These are phyloP conservation scores for Volutella citrinella DNA, from an alignment of 2,329 filamentous ascomycete species.

Conservation along the genomic window DNA sequence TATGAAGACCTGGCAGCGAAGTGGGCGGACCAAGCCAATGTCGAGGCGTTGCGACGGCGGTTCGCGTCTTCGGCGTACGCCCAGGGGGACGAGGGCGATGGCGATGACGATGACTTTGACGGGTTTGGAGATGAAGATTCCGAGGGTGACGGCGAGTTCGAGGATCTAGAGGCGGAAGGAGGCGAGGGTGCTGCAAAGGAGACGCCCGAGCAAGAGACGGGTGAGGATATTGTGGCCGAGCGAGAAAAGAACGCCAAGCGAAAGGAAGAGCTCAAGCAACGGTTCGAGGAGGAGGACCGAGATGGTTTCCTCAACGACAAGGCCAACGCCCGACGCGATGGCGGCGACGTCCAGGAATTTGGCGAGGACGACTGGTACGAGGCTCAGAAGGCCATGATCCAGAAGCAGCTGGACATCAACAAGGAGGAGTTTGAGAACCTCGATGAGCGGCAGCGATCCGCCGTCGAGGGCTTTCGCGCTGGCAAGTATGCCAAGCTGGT, in stretches of 20 bases:
- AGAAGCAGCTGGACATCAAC: constrained; percentile 97
- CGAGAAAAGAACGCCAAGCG: constrained; percentile 84
- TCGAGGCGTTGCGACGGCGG: constrained; percentile 69
- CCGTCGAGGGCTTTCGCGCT: constrained; percentile 86
- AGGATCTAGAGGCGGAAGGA: constrained; percentile 34
- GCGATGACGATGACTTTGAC: constrained; percentile 67
- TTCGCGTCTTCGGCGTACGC: constrained; percentile 70
- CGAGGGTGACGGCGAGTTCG: constrained; percentile 72
- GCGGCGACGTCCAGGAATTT: constrained; percentile 71
- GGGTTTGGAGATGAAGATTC: constrained; percentile 47
- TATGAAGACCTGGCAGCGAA: constrained; percentile 79
- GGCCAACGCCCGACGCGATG: constrained; percentile 68
- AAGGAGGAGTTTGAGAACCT: constrained; percentile 86
- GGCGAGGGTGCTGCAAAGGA: too few species aligned
- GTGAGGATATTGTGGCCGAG: constrained; percentile 73
- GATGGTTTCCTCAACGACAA: constrained; percentile 94
- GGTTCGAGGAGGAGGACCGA: constrained; percentile 97
- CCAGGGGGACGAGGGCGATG: constrained; percentile 50
- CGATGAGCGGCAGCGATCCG: constrained; percentile 76
- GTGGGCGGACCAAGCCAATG: constrained; percentile 76
- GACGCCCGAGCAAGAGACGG: constrained; percentile 39
- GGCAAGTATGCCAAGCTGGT: constrained; percentile 92
- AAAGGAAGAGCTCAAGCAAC: constrained; percentile 90
- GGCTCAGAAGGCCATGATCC: constrained; percentile 86
- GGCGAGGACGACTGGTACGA: constrained; percentile 99